Evolutionary conservation across 495 filamentous ascomycete species (phyloP), one percentile per base, ranked within the genome.

Genomic region (Penicillium dipodomyicola): DNA sequence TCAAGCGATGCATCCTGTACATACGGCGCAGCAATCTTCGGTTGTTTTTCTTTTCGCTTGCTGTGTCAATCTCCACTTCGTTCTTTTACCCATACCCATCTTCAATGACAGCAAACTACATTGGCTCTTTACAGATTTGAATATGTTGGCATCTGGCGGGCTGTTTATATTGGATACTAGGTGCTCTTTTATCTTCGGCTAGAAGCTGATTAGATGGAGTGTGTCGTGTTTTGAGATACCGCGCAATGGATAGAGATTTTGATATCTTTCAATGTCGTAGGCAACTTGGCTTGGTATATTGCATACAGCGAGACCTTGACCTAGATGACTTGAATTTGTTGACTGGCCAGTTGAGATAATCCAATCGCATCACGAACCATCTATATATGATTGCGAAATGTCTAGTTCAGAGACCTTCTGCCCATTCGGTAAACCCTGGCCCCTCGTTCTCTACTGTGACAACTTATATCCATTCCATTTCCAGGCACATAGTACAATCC

Each of bases 1-100:
- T 20, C 48, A 53, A 30, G 49, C 56, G 51, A 49, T 52, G 52
- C 49, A 60, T 60, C 49, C 27, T 63, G 53, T 60, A 56, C 43
- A 59, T 53, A 62, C 25, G n/a, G 22, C 22, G 23, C 35, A 47
- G 33, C 17, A 44, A 35, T 47, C 22, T 47, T 37, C 20, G 22
- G 9, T 39, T n/a, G 37, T 25, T 53, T 27, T 37, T 37, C 12
- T 15, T 25, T 25, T 25, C 15, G n/a, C 7, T 47, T 48, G 45
- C n/a, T 48, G 12, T 47, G 45, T 15, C 27, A 19, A 17, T 4
- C 23, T 19, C 0, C 9, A 48, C 29, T 4, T n/a, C 27, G n/a
- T 32, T 32, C 17, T 32, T 29, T 47, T 7, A 32, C n/a, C 41
- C 52, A 54, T 54, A 54, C 52, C 52, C 51, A 52, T 52, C 39